phyloP scores from a whole-genome alignment of 108 stramenopile genomes.

The Skeletonema grethae region DNA sequence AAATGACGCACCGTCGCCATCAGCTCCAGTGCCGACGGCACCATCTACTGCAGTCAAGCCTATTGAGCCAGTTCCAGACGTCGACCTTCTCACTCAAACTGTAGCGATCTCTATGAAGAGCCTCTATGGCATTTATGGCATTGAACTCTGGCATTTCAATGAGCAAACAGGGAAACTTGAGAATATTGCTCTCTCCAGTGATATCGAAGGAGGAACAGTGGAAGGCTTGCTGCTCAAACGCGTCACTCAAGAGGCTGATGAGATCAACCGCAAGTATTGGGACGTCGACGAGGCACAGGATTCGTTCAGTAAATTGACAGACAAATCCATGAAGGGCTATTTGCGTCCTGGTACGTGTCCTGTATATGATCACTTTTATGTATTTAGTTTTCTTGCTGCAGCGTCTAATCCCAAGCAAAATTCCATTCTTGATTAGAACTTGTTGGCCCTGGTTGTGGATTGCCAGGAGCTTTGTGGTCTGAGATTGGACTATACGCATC shows the following conservation, averaged over 20 bases:
- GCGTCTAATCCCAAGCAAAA: neutral
- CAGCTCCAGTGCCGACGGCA: neutral
- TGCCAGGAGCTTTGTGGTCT: constrained; percentile 52
- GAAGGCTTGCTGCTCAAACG: neutral
- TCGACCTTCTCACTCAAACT: constrained; percentile 14
- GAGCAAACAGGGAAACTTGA: constrained; percentile 12
- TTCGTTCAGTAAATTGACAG: constrained; percentile 10
- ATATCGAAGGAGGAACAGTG: constrained; percentile 7
- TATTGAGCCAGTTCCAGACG: neutral
- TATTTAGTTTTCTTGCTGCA: no score
- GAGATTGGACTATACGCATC: constrained; percentile 6
- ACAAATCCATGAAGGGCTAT: neutral
- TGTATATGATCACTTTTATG: no score
- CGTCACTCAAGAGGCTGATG: neutral
- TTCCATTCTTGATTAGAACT: constrained; percentile 18
- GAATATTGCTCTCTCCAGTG: constrained; percentile 3
- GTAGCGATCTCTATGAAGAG: constrained; percentile 11
- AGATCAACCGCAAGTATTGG: neutral
- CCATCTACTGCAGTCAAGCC: neutral
- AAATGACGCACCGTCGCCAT: neutral
- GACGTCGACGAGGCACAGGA: neutral
- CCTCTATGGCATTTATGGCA: constrained; percentile 19
- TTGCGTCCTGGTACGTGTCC: no score
- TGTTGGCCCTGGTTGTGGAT: constrained; percentile 38
- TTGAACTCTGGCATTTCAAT: constrained; percentile 20